Base-by-base conservation (phyloP, 768 basidiomycete species). In the Glaciozyma martinii region DNA sequence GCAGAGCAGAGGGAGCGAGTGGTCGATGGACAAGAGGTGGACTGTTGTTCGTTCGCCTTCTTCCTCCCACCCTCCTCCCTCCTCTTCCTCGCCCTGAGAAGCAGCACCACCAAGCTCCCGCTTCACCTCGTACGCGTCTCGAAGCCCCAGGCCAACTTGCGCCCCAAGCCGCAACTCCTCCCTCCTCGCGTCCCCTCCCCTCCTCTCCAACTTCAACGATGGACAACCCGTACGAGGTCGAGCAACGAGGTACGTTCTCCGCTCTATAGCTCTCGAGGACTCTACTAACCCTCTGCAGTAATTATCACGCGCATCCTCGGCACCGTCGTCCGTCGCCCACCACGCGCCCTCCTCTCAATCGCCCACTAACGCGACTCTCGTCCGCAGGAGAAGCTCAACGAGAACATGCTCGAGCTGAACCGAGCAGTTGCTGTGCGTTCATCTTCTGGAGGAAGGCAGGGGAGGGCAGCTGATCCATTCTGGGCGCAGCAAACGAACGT, bases 181-280 rank as follows among this genome's bases (percentile, higher is more conserved):
- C n/a, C n/a, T 40, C 37, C 12, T 40, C 37, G 37, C 37, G 37
- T 40, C 37, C 37, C 15, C 37, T 40, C 37, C 37, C 15, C 37
- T 13, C 33, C 10, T 13, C 37, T 40, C 12, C 37, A 8, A 13
- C 37, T n/a, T n/a, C n/a, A n/a, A 47, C 46, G n/a, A 62, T 72
- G 57, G 55, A 71, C 56, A 72, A 72, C 58, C 71, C 71, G 3
- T 72, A 68, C 63, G 69, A 68, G 30, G 69, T 63, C n/a, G 57
- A 68, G 49, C 71, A 72, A 43, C 37, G 37, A 40, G 37, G 37
- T 40, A 7, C 37, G 37, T 13, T 13, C 12, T 13, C 12, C 12
- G 3, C 12, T 40, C 37, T 13, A 12, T 12, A 3, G 12, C 12
- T 40, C 10, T 40, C 3, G 15, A 40, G 5, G n/a, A n/a, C 12